Evolutionary conservation across 1,284 basidiomycete species (phyloP).

Genomic region (Melampsora larici-populina): DNA sequence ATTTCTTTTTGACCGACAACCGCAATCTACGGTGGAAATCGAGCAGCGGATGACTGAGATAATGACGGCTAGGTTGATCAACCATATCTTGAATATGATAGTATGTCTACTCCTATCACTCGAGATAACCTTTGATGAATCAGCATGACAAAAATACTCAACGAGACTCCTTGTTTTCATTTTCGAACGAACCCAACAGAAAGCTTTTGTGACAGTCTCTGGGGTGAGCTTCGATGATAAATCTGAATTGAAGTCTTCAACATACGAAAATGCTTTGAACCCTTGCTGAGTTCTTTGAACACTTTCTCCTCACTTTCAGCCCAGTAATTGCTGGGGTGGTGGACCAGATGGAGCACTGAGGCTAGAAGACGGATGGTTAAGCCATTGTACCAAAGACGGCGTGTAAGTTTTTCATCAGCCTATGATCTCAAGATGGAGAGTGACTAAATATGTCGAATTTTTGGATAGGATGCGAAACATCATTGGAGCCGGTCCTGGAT

Average conservation of each 20-base stretch:
- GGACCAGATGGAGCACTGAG: slow-evolving; percentile 39
- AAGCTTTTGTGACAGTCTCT: slow-evolving; percentile 31
- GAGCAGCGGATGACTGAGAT: background rate
- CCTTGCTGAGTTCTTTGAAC: background rate
- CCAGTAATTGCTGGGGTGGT: slow-evolving; percentile 14
- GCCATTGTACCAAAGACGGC: slow-evolving; percentile 27
- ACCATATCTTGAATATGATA: background rate
- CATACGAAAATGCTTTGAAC: background rate
- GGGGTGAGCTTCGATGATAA: slow-evolving; percentile 6
- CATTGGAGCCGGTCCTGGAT: background rate
- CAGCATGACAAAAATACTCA: too few relatives aligned
- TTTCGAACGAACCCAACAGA: background rate
- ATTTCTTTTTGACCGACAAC: background rate
- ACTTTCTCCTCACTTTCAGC: background rate
- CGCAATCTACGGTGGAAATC: background rate
- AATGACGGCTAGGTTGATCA: background rate
- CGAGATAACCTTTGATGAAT: background rate
- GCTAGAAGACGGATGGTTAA: slow-evolving; percentile 35
- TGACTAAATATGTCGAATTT: background rate
- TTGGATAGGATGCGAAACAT: slow-evolving; percentile 4
- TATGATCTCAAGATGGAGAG: background rate
- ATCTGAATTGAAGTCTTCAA: background rate
- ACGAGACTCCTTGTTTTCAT: background rate
- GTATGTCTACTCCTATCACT: background rate
- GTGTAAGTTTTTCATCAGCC: background rate